Base-by-base conservation (phyloP, 2,329 filamentous ascomycete species). In the Aspergillus nomiae region DNA sequence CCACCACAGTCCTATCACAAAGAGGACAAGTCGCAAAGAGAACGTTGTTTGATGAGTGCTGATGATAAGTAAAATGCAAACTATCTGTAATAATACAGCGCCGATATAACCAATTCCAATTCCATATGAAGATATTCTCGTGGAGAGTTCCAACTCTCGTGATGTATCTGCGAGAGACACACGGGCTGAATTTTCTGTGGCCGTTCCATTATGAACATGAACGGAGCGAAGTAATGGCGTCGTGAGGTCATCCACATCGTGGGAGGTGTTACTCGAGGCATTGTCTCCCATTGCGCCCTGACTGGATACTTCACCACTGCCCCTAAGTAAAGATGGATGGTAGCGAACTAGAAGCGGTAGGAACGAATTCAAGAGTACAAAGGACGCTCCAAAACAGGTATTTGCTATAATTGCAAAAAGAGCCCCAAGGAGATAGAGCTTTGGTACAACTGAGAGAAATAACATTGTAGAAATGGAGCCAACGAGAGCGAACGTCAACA, bases 291-390 rank as follows among this genome's bases (percentile, higher is more conserved):
- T n/a, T 24, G n/a, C n/a, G 12, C 58, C 16, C 1, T 54, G 55
- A 30, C 56, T 16, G 10, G 55, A 30, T 51, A 48, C 63, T 54
- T 62, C 62, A 26, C 30, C 46, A 34, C 66, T 61, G 26, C 62
- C 67, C 50, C 76, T 76, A 61, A 80, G 76, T 41, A 86, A 76
- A 8, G 78, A 78, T 12, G 91, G 90, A 76, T 98, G 93, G 74
- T 96, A 89, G 54, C 94, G 87, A 62, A 98, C 95, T 11, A 99
- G 85, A 10, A 99, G 83, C 0, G 95, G 95, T 50, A 99, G 82
- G 72, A 97, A 99, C 0, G 94, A 97, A 79, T 99, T 99, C 53
- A 99, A 82, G 14, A 99, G 85, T 3, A 99, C 95, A 76, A 97
- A 98, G 0, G 93, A 97, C 19, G 94, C 93, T 26, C 95, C 95